Conservation (phyloP, 106 monocot genomes). For the Phalaenopsis equestris region DNA sequence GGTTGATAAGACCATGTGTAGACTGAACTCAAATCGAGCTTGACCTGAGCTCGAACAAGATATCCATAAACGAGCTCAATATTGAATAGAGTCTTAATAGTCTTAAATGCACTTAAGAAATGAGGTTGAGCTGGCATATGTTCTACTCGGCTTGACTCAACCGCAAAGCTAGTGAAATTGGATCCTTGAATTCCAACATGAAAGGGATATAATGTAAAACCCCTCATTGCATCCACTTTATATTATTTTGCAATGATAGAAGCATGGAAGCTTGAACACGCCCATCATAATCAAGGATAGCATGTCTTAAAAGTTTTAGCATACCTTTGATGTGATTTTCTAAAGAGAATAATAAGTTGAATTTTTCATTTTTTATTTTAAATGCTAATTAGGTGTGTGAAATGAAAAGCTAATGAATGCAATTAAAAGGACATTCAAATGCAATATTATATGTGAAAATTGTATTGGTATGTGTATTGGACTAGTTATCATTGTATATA, state of each 20-base stretch:
- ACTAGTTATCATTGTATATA: too few relatives aligned
- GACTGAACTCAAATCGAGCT: too few relatives aligned
- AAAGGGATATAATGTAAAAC: neutral
- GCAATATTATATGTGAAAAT: constrained; percentile 1
- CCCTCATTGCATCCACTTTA: neutral
- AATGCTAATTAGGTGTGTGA: neutral
- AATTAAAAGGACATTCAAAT: constrained; percentile 1
- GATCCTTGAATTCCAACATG: neutral
- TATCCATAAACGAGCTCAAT: too few relatives aligned
- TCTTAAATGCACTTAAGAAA: too few relatives aligned
- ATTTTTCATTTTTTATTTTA: neutral
- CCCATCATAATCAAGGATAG: neutral
- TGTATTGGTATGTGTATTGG: neutral
- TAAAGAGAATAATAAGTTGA: neutral
- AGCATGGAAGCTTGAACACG: neutral
- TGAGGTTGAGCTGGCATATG: too few relatives aligned
- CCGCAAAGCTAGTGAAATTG: neutral
- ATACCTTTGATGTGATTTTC: neutral
- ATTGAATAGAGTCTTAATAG: too few relatives aligned
- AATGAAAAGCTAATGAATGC: neutral
- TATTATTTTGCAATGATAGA: neutral
- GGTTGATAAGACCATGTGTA: too few relatives aligned
- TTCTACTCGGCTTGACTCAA: too few relatives aligned
- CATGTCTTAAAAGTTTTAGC: neutral
- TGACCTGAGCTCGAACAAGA: too few relatives aligned